A percentile compares a stretch with the other conserved stretches of the same genome.
These are phyloP conservation scores for Penicillium angulare DNA, from an alignment of 495 filamentous ascomycete species.

Conservation along the genomic window DNA sequence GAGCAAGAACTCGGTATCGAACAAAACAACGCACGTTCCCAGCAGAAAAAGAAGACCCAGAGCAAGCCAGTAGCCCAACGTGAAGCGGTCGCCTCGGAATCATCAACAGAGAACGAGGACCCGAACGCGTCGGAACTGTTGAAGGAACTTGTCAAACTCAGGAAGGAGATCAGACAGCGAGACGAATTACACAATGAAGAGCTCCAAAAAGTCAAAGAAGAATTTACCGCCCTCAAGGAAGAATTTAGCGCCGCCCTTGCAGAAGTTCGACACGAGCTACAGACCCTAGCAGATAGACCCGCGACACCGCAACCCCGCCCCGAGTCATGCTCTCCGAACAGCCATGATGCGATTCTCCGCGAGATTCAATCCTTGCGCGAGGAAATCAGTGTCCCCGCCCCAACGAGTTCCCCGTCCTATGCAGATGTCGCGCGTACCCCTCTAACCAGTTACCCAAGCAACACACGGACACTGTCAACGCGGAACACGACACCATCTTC, in stretches of 20 bases:
- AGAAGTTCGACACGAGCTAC: conserved; percentile 14
- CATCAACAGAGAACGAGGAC: conserved; percentile 21
- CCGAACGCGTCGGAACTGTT: conserved; percentile 2
- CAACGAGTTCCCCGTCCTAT: conserved; percentile 12
- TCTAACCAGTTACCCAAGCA: conserved; percentile 17
- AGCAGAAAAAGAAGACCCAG: conserved; percentile 8
- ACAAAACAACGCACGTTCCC: conserved; percentile 11
- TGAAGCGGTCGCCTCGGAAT: conserved; percentile 13
- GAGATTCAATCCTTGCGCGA: conserved; percentile 19
- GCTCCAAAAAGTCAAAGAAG: conserved; percentile 17
- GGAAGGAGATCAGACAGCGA: conserved; percentile 19
- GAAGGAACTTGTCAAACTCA: conserved; percentile 22
- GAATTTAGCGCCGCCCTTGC: conserved; percentile 17
- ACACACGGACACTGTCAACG: conserved; percentile 15
- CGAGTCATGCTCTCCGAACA: conserved; percentile 9
- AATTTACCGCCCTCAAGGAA: conserved; percentile 17
- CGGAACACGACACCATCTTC: conserved; percentile 16
- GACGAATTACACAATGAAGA: conserved; percentile 22
- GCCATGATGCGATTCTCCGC: conserved; percentile 17
- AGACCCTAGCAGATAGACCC: conserved; percentile 11
- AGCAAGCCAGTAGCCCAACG: conserved; percentile 8
- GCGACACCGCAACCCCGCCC: conserved; percentile 10
- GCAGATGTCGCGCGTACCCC: conserved; percentile 23
- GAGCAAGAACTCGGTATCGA: conserved; percentile 16
- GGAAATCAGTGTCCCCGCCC: conserved; percentile 10